Evolutionary conservation across 108 stramenopile genomes (phyloP).

Genomic region (Skeletonema grethae): DNA sequence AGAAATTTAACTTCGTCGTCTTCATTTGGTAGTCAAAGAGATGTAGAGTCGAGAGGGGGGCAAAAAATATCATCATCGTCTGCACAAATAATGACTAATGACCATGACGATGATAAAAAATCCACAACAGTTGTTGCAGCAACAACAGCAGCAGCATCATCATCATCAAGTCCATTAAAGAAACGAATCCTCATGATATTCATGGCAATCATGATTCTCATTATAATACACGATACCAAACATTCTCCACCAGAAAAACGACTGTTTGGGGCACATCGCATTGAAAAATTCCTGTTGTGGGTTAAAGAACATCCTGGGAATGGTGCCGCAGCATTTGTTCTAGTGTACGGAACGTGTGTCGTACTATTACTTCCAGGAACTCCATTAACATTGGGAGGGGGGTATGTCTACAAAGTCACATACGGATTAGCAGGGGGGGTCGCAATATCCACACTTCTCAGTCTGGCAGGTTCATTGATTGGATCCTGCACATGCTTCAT

Average conservation of each 20-base stretch:
- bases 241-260: conserved; percentile 23
- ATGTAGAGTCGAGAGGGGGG: not conserved
- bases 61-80: conserved; percentile 1
- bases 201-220: not conserved
- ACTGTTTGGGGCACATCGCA: conserved; percentile 11
- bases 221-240: conserved; percentile 15
- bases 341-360: conserved; percentile 32
- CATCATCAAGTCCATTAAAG: conserved; percentile 11
- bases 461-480: conserved; percentile 62
- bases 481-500: conserved; percentile 77
- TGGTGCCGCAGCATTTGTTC: conserved; percentile 39
- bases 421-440: conserved; percentile 81
- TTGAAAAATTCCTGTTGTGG: conserved; percentile 43
- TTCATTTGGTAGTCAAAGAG: not conserved
- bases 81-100: not conserved
- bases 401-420: conserved; percentile 78
- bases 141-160: conserved; percentile 6
- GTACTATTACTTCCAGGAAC: conserved; percentile 44
- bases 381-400: conserved; percentile 65
- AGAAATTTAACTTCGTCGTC: not conserved
- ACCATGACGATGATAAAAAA: conserved; percentile 8
- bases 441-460: conserved; percentile 60
- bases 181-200: conserved; percentile 5
- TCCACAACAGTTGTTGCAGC: conserved; percentile 2
- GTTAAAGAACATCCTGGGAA: conserved; percentile 34